phyloP scores from a whole-genome alignment of 2,329 filamentous ascomycete species.

The Monosporascus sp. region DNA sequence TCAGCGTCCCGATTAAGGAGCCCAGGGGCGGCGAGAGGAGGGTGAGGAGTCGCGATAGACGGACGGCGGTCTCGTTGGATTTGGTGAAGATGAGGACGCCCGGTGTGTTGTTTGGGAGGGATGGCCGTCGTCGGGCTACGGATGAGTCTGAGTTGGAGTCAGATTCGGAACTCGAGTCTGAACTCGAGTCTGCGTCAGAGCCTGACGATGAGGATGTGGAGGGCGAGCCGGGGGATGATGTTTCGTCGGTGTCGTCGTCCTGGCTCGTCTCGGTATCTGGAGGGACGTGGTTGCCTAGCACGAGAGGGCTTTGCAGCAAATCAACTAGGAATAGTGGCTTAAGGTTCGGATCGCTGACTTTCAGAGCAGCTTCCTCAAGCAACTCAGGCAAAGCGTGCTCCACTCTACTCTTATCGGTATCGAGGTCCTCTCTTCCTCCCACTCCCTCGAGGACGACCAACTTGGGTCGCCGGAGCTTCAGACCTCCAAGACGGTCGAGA shows the following conservation, averaged over 20 bases:
- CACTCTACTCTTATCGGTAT: slow-evolving; percentile 34
- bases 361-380: slow-evolving; percentile 60
- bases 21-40: slow-evolving; percentile 58
- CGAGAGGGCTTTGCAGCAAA: slow-evolving; percentile 56
- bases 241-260: slow-evolving; percentile 27
- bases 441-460: slow-evolving; percentile 67
- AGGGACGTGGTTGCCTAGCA: slow-evolving; percentile 24
- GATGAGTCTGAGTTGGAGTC: slow-evolving; percentile 20
- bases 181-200: slow-evolving; percentile 29
- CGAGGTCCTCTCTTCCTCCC: slow-evolving; percentile 20
- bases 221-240: slow-evolving; percentile 21
- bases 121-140: too few species aligned
- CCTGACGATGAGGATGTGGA: slow-evolving; percentile 11
- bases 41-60: slow-evolving; percentile 72
- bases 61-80: slow-evolving; percentile 81
- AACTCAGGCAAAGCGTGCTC: slow-evolving; percentile 54
- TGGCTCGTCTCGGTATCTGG: slow-evolving; percentile 8
- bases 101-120: slow-evolving; percentile 17
- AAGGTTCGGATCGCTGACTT: slow-evolving; percentile 61
- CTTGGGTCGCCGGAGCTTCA: slow-evolving; percentile 68
- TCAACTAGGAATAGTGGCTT: slow-evolving; percentile 84
- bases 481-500: slow-evolving; percentile 67
- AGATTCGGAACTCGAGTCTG: slow-evolving; percentile 26
- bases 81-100: slow-evolving; percentile 79
- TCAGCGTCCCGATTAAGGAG: slow-evolving; percentile 60